These are phyloP conservation scores for Hura crepitans DNA, from an alignment of 441 rosid genomes.

Conservation along the genomic window DNA sequence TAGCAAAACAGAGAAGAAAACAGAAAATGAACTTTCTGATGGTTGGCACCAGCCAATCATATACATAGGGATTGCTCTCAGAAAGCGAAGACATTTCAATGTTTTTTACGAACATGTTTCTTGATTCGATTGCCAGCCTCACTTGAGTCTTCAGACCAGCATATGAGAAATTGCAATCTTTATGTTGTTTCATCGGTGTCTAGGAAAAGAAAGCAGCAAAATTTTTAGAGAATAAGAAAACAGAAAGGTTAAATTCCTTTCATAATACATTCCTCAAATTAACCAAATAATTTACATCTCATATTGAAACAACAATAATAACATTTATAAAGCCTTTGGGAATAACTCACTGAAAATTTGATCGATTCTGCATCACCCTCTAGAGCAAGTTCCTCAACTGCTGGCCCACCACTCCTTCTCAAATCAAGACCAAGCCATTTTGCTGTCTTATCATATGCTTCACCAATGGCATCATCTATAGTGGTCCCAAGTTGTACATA, in stretches of 20 bases:
- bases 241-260: conserved; percentile 2
- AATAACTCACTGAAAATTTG: conserved; percentile 59
- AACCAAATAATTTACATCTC: conserved; percentile 7
- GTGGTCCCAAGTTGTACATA: conserved; percentile 90
- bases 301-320: background rate
- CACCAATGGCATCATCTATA: conserved; percentile 94
- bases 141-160: conserved; percentile 98
- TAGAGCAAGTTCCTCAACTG: conserved; percentile 81
- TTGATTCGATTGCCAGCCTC: conserved; percentile 78
- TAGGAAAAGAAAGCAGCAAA: conserved; percentile 29
- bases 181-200: conserved; percentile 90
- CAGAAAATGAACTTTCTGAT: background rate
- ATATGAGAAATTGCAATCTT: conserved; percentile 90
- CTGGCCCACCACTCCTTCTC: conserved; percentile 95
- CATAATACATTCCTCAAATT: conserved; percentile 7
- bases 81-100: conserved; percentile 10
- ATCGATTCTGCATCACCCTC: conserved; percentile 80
- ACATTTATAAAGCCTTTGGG: conserved; percentile 14
- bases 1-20: conserved; percentile 2
- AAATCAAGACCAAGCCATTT: conserved; percentile 96
- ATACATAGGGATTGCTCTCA: conserved; percentile 6
- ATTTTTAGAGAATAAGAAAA: conserved; percentile 13
- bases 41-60: background rate
- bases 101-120: conserved; percentile 53
- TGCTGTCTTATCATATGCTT: conserved; percentile 87